A percentile compares a stretch with the other conserved stretches of the same genome.
Conservation (phyloP, 148 eudicot species). For the Rhododendron vialii region DNA sequence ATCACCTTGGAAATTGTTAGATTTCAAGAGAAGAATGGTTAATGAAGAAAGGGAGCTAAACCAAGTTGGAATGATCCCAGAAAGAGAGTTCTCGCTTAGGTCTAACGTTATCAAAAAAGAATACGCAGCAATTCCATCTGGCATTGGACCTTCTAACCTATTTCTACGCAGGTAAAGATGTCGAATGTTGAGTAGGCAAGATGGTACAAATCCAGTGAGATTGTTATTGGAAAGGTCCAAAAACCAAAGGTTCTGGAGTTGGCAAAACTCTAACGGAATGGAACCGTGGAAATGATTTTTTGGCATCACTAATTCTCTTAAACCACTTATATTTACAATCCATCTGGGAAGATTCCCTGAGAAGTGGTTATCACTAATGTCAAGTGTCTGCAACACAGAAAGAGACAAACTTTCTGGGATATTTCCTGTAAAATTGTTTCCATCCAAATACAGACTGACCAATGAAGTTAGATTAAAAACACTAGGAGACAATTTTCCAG, state of each 20-base stretch:
- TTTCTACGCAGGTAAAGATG: not conserved
- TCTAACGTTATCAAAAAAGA: not conserved
- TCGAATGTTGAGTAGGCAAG: not conserved
- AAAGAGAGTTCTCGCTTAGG: not conserved
- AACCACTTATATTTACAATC: not conserved
- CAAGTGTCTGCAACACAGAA: not conserved
- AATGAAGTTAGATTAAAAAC: not conserved
- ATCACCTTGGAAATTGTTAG: not conserved
- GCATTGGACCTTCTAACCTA: not conserved
- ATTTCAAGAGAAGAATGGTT: not conserved
- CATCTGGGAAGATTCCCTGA: not conserved
- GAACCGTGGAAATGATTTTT: not conserved
- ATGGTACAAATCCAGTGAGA: not conserved
- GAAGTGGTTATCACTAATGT: not conserved
- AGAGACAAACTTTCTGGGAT: not conserved
- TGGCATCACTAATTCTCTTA: not conserved
- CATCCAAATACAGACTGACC: not conserved
- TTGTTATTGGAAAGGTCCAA: not conserved
- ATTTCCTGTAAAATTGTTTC: not conserved
- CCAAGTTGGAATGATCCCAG: not conserved
- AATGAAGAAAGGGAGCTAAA: not conserved
- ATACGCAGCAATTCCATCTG: not conserved
- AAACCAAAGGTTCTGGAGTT: not conserved
- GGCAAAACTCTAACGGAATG: not conserved
- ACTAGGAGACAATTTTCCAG: not conserved